Evolutionary conservation across 192 early-diverging fungal species (phyloP), one percentile per base, ranked within the genome.

Genomic region (Coemansia sp.): DNA sequence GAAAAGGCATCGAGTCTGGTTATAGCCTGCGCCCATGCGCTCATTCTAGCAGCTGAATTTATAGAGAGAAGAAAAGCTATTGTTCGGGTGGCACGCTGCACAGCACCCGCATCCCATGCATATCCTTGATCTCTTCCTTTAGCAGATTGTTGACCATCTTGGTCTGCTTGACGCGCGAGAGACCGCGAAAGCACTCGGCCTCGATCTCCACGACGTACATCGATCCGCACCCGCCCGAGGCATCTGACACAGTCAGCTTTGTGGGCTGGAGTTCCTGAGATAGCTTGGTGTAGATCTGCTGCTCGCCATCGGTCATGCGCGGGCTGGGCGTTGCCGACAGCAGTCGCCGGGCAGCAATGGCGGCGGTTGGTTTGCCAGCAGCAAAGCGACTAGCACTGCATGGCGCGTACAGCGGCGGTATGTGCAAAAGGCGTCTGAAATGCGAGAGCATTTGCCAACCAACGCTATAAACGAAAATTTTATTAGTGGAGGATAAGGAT

Each of bases 221-320:
- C 36, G 90, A 90, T 11, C 96, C 96, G 68, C 96, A 98, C n/a
- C 96, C 96, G 31, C 92, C 91, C 41, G 92, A 93, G 20, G 93
- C 82, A 66, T 96, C 93, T 36, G 80, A 71, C 8, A 96, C 93
- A 3, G 77, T 43, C 10, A 96, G 82, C 52, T 72, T 83, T 41
- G 78, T 80, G 42, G 93, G 88, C 17, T 73, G 48, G 15, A 96
- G 82, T 67, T 81, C 81, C 36, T 79, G 60, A 30, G 67, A 64
- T 17, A 96, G 83, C 71, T 92, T 93, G 43, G 87, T 65, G 80
- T 85, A 85, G 53, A 95, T 81, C 40, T 80, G 76, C 44, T 81
- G 72, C 74, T 94, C 92, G 31, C 90, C 90, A 12, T 69, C 73
- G 31, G 69, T 64, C 48, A 50, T 32, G 6, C 16, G 20, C 48